phyloP scores from a whole-genome alignment of 106 monocot genomes.

The Iris macrosiphon region DNA sequence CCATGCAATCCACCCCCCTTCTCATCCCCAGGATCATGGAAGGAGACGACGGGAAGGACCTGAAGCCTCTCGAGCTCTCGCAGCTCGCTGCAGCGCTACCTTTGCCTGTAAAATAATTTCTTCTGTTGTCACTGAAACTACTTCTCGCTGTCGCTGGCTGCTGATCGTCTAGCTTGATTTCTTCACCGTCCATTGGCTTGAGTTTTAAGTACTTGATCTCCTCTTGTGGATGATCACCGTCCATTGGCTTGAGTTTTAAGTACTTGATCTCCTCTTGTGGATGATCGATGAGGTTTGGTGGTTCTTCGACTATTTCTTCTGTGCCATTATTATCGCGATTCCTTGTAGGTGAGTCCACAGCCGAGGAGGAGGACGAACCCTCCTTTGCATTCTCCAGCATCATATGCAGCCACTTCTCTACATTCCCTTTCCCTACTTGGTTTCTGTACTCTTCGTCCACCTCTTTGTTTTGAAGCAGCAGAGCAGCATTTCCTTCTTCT shows the following conservation, averaged over 20 bases:
- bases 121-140: neutral
- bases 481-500: too few relatives aligned
- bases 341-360: neutral
- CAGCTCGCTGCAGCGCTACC: neutral
- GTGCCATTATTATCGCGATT: neutral
- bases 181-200: conserved; percentile 7
- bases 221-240: conserved; percentile 10
- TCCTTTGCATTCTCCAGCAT: conserved; percentile 44
- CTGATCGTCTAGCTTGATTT: neutral
- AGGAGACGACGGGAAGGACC: conserved; percentile 56
- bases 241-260: conserved; percentile 9
- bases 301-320: neutral
- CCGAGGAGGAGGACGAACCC: neutral
- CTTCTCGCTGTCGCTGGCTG: neutral
- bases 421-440: conserved; percentile 53
- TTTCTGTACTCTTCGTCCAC: conserved; percentile 30
- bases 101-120: neutral
- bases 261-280: conserved; percentile 17
- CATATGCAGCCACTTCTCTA: conserved; percentile 72
- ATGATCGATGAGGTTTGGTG: neutral
- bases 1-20: conserved; percentile 46
- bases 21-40: conserved; percentile 43
- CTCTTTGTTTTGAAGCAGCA: conserved; percentile 7
- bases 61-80: conserved; percentile 42
- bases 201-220: conserved; percentile 15